These are phyloP conservation scores for Diddensiella santjacobensis DNA, from an alignment of 805 yeast genomes.

Conservation along the genomic window DNA sequence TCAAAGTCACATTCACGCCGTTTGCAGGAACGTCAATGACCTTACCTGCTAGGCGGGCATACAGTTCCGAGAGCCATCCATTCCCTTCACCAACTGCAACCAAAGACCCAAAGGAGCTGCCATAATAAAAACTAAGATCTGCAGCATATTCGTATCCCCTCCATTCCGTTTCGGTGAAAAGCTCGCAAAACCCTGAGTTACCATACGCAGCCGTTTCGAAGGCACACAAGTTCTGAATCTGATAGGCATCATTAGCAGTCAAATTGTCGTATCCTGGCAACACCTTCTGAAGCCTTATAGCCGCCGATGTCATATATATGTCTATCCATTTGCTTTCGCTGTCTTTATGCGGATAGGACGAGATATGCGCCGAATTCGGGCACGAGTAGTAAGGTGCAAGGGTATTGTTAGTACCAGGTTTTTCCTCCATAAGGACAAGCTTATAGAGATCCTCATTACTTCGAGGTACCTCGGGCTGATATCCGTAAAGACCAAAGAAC, in stretches of 20 bases:
- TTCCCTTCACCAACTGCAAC: slow-evolving; percentile 58
- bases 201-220: slow-evolving; percentile 72
- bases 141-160: slow-evolving; percentile 55
- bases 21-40: slow-evolving; percentile 48
- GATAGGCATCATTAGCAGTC: slow-evolving; percentile 48
- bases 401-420: slow-evolving; percentile 34
- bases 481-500: slow-evolving; percentile 38
- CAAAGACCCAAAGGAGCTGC: slow-evolving; percentile 60
- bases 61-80: slow-evolving; percentile 45
- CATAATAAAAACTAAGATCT: slow-evolving; percentile 58
- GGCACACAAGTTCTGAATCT: slow-evolving; percentile 62
- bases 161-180: slow-evolving; percentile 67
- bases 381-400: slow-evolving; percentile 38
- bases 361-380: slow-evolving; percentile 32
- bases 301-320: slow-evolving; percentile 49
- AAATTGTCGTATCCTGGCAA: slow-evolving; percentile 44
- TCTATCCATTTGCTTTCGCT: slow-evolving; percentile 35
- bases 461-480: slow-evolving; percentile 29
- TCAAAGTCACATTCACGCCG: slow-evolving; percentile 46
- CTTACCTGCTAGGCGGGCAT: slow-evolving; percentile 44
- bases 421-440: slow-evolving; percentile 34
- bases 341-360: slow-evolving; percentile 27
- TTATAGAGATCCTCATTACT: slow-evolving; percentile 31
- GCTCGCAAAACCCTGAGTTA: slow-evolving; percentile 58
- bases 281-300: slow-evolving; percentile 50